Base-by-base conservation (phyloP, 163 green algal genomes). In the Chlorella variabilis region DNA sequence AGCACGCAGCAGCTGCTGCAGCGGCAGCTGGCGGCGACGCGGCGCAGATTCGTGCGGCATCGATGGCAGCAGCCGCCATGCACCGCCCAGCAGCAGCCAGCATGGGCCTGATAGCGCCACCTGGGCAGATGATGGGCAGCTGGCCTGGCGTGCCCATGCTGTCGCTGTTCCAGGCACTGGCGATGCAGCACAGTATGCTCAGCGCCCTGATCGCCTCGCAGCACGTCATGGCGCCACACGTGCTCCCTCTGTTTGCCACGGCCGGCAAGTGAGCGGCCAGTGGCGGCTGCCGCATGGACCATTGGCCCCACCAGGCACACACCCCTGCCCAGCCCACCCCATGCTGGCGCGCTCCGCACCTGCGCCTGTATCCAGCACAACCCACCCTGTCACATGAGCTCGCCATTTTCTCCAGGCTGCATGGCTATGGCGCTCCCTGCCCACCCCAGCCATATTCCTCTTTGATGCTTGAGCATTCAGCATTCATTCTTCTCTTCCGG, bases 161-260 rank as follows among this genome's bases (percentile, higher is more conserved):
- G 61, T 4, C 61, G 31, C 61, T 62, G 15, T 62, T 62, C 54
- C 54, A n/a, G 20, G 54, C 54, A 15, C 20, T 15, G 38, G n/a
- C 49, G 31, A 31, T 75, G 61, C 77, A 77, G 77, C 49, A 42
- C 15, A 23, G 54, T 36, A 21, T 76, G 29, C 33, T 83, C 56
- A 36, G 71, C 31, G 59, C 45, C 0, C 62, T 83, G 41, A 9
- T 56, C 21, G 36, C n/a, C 39, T 9, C 41, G 48, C 34, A 56
- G 66, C 66, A 51, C 9, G n/a, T 4, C 23, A 29, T 15, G 58
- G 21, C 59, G 29, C 27, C 59, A 7, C 27, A 15, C 18, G 4
- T 29, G 34, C 67, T 38, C 25, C 34, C 67, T 5, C n/a, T 75
- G 21, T 75, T 75, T 75, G 67, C 67, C 11, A 23, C 61, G 9